Evolutionary conservation across 805 yeast genomes (phyloP).

Genomic region (Wickerhamomyces ciferrii): DNA sequence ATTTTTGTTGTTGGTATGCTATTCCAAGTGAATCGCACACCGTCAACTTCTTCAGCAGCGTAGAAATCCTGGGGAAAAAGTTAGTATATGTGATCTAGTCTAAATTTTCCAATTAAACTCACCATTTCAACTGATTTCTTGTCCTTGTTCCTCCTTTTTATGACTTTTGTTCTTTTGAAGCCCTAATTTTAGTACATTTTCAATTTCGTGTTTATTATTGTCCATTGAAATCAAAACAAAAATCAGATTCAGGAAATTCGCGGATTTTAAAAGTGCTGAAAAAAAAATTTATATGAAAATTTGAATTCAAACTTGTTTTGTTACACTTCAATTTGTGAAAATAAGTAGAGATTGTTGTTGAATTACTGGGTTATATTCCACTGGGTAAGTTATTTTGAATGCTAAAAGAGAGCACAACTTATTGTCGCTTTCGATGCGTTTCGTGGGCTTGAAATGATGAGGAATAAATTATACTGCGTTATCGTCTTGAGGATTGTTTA

Average conservation of each 20-base stretch:
- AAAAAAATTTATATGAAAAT: neutral
- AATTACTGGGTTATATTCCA: too few relatives aligned
- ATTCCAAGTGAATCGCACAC: conserved; percentile 61
- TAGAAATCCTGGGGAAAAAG: conserved; percentile 30
- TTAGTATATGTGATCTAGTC: neutral
- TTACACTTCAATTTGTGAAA: too few relatives aligned
- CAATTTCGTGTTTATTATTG: neutral
- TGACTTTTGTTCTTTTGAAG: too few relatives aligned
- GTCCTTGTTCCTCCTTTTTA: too few relatives aligned
- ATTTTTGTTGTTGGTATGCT: conserved; percentile 48
- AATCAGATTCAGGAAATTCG: neutral
- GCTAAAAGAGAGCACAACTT: neutral
- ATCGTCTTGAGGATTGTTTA: conserved; percentile 29
- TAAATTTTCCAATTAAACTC: neutral
- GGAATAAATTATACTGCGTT: conserved; percentile 24
- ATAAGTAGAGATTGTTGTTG: too few relatives aligned
- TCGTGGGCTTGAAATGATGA: conserved; percentile 12
- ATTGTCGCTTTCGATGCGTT: neutral
- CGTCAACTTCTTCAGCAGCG: conserved; percentile 50
- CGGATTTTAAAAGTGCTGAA: neutral
- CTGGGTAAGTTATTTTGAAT: too few relatives aligned
- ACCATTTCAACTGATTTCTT: neutral
- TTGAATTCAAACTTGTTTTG: neutral
- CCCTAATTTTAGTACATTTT: neutral
- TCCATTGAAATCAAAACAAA: neutral